A percentile compares a stretch with the other conserved stretches of the same genome.
Conservation (phyloP, 257 asterid genomes). For the Verbena officinalis region DNA sequence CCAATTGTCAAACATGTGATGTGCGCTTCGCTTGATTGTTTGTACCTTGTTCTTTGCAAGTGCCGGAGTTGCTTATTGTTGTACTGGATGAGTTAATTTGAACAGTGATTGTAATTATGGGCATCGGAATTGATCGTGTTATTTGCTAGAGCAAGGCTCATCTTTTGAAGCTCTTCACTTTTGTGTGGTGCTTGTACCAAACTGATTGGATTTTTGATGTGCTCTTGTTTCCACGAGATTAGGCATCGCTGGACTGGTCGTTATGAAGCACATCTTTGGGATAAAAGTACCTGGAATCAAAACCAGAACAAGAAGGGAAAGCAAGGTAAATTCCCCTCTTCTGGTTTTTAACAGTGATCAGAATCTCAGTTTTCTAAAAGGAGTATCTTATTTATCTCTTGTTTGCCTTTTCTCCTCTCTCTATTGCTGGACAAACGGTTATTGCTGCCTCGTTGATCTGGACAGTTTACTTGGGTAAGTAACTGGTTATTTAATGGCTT, state of each 20-base stretch:
- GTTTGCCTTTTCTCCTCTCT: conserved; percentile 31
- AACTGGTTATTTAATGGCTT: conserved; percentile 28
- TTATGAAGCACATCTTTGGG: conserved; percentile 99
- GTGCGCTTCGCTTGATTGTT: conserved; percentile 31
- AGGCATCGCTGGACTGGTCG: conserved; percentile 99
- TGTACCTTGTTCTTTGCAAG: conserved; percentile 16
- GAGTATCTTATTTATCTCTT: conserved; percentile 38
- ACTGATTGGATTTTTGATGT: conserved; percentile 26
- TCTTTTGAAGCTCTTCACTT: conserved; percentile 28
- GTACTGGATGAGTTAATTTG: conserved; percentile 13
- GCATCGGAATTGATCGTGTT: conserved; percentile 10
- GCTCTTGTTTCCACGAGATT: conserved; percentile 34
- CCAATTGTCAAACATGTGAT: conserved; percentile 28
- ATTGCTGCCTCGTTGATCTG: conserved; percentile 39
- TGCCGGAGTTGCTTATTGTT: not conserved
- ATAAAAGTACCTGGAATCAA: conserved; percentile 98
- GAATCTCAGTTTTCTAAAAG: conserved; percentile 24
- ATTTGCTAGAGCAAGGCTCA: conserved; percentile 18
- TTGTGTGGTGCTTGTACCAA: not conserved
- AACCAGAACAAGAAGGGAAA: conserved; percentile 97
- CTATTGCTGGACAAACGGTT: conserved; percentile 42
- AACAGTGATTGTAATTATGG: conserved; percentile 19
- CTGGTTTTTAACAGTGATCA: conserved; percentile 8
- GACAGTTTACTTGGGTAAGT: conserved; percentile 96
- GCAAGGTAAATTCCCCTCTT: conserved; percentile 61